Percentiles rank a stretch among this genome's conserved stretches.
These are phyloP conservation scores for Neonectria coccinea DNA, from an alignment of 2,329 filamentous ascomycete genomes.

Conservation along the genomic window DNA sequence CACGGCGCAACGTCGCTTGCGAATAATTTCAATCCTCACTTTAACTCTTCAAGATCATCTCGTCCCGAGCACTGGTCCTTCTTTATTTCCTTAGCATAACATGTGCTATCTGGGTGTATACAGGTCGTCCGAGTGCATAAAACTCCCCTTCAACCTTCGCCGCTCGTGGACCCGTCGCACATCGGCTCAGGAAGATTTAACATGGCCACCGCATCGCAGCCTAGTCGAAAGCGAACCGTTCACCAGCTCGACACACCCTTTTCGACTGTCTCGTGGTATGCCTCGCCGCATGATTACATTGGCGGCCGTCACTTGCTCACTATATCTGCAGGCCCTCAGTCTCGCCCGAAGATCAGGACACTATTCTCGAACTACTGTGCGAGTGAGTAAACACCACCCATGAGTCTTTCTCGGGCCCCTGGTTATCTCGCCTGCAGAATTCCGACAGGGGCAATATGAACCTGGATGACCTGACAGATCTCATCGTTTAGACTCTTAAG, in stretches of 20 bases:
- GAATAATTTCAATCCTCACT: constrained; percentile 20
- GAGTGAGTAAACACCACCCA: constrained; percentile 58
- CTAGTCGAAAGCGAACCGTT: constrained; percentile 65
- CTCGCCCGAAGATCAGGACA: constrained; percentile 67
- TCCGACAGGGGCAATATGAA: background rate
- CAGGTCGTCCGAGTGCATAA: background rate
- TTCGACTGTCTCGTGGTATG: constrained; percentile 70
- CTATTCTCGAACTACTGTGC: constrained; percentile 75
- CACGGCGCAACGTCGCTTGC: constrained; percentile 1
- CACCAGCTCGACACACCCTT: constrained; percentile 76
- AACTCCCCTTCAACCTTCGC: background rate
- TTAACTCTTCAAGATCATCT: constrained; percentile 7
- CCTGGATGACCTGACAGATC: constrained; percentile 6
- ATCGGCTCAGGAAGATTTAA: background rate
- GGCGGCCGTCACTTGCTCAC: constrained; percentile 14
- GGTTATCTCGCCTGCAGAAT: background rate
- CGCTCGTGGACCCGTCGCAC: background rate
- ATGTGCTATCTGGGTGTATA: background rate
- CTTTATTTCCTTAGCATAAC: background rate
- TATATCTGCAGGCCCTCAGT: constrained; percentile 67
- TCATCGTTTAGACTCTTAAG: constrained; percentile 64
- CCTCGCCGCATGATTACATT: background rate
- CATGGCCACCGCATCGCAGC: constrained; percentile 45
- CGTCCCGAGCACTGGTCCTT: background rate
- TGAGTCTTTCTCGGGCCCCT: background rate